A percentile compares a stretch with the other conserved stretches of the same genome.
Evolutionary conservation across 1,284 basidiomycete species (phyloP).

Genomic region (Veloboletus limbatus): DNA sequence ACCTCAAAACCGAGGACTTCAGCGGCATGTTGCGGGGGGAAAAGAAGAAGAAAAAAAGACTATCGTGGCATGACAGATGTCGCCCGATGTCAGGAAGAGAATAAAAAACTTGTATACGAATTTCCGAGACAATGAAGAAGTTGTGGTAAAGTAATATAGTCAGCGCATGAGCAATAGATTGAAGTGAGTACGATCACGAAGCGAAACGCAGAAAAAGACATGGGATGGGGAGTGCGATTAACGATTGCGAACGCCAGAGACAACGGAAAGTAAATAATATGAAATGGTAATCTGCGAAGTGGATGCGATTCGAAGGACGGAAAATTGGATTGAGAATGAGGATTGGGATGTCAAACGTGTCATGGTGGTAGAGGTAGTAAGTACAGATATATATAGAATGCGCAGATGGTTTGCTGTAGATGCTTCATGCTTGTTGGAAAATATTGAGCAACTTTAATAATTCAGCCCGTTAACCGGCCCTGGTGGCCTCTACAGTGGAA

Average conservation of each 20-base stretch:
- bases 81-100: conserved; percentile 13
- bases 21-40: neutral
- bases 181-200: conserved; percentile 22
- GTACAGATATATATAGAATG: conserved; percentile 41
- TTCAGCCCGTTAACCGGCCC: conserved; percentile 41
- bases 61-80: conserved; percentile 8
- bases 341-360: conserved; percentile 36
- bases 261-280: conserved; percentile 30
- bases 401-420: conserved; percentile 40
- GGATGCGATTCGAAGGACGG: conserved; percentile 26
- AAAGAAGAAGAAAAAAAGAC: neutral
- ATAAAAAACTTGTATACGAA: conserved; percentile 26
- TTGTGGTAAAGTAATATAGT: conserved; percentile 29
- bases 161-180: conserved; percentile 31
- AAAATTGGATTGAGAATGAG: conserved; percentile 26
- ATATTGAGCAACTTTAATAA: conserved; percentile 39
- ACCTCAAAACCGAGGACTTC: conserved; percentile 3
- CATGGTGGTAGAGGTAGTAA: conserved; percentile 33
- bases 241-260: conserved; percentile 23
- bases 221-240: conserved; percentile 31
- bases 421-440: conserved; percentile 39
- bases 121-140: conserved; percentile 16
- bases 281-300: conserved; percentile 29
- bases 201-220: conserved; percentile 12
- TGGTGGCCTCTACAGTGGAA: conserved; percentile 56